Evolutionary conservation across 176 grass and related monocot species (phyloP).

Genomic region (Panicum miliaceum): DNA sequence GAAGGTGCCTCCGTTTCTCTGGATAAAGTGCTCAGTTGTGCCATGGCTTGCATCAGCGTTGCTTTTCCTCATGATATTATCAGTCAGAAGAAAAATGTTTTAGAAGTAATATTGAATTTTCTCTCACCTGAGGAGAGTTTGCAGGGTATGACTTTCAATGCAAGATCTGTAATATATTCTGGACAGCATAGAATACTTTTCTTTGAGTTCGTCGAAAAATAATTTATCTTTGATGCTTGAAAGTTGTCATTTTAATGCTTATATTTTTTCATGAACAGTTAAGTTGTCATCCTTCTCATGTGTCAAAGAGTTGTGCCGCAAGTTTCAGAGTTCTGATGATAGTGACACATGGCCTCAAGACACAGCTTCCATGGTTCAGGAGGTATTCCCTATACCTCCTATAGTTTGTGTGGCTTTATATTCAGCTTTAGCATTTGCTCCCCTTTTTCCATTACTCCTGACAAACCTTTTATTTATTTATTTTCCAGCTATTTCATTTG

Average conservation of each 20-base stretch:
- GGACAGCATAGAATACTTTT: slow-evolving; percentile 1
- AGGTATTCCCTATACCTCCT: slow-evolving; percentile 67
- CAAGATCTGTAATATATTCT: slow-evolving; percentile 42
- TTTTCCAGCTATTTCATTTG: slow-evolving; percentile 76
- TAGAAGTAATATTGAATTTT: slow-evolving; percentile 75
- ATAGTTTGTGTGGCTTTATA: slow-evolving; percentile 26
- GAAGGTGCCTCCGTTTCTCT: slow-evolving; percentile 75
- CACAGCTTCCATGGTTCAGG: slow-evolving; percentile 57
- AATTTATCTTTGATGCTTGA: slow-evolving; percentile 28
- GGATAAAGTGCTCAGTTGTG: slow-evolving; percentile 89
- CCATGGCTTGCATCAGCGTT: slow-evolving; percentile 70
- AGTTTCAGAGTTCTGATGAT: slow-evolving; percentile 54
- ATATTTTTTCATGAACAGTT: slow-evolving; percentile 55
- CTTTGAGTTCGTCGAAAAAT: too few relatives aligned
- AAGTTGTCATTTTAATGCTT: slow-evolving; percentile 28
- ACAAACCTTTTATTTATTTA: slow-evolving; percentile 35
- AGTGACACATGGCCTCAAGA: slow-evolving; percentile 48
- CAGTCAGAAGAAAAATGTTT: slow-evolving; percentile 62
- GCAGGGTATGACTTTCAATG: slow-evolving; percentile 62
- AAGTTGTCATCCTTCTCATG: slow-evolving; percentile 86
- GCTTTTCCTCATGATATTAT: slow-evolving; percentile 67
- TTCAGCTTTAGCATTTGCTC: slow-evolving; percentile 32
- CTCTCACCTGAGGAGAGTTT: slow-evolving; percentile 77
- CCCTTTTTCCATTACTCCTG: slow-evolving; percentile 41
- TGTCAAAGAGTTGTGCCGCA: slow-evolving; percentile 82